Base-by-base conservation (phyloP, 108 stramenopile genomes). In the Pinguiococcus pyrenoidosus region DNA sequence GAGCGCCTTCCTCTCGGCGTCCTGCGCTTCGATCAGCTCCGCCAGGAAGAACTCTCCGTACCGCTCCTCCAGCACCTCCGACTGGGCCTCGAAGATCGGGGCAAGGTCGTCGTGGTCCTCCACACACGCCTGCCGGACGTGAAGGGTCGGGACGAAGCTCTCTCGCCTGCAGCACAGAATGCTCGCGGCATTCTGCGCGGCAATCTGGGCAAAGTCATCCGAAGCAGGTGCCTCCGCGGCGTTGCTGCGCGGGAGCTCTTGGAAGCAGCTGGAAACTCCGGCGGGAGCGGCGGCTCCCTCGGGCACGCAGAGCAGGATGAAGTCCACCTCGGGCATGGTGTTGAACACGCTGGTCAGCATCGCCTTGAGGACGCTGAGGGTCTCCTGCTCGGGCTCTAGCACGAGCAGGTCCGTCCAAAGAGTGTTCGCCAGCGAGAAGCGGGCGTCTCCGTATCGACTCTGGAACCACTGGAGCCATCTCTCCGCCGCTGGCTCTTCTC, bases 51-150 rank as follows among this genome's bases (percentile, higher is more conserved):
- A 78, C 38, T 73, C 68, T 37, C 73, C 72, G 40, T 65, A 73
- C 21, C 46, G 39, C 26, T 44, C 44, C 12, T 58, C 34, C 9
- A 75, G 64, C 6, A 68, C 49, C 32, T 74, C 68, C 18, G 50
- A 49, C 49, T 68, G 64, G 16, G 30, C 32, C 26, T 73, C 66
- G 26, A 78, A 71, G 14, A 78, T 68, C 8, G 73, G 73, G 28
- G 69, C 29, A 10, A 78, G 56, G 54, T 78, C 77, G 43, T 78
- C 77, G 51, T 71, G 54, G 34, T 78, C 77, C 62, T 78, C 77
- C 8, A 78, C 68, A 29, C 64, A 45, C 7, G 77, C 77, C 23
- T 10, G 26, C 2, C 73, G 41, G 10, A 75, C 63, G 26, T 32
- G 25, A 16, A 78, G 54, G 13, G 54, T 54, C 3, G 71, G 74